Evolutionary conservation across 2,329 filamentous ascomycete species (phyloP).

Genomic region (Orbilia brochopaga): DNA sequence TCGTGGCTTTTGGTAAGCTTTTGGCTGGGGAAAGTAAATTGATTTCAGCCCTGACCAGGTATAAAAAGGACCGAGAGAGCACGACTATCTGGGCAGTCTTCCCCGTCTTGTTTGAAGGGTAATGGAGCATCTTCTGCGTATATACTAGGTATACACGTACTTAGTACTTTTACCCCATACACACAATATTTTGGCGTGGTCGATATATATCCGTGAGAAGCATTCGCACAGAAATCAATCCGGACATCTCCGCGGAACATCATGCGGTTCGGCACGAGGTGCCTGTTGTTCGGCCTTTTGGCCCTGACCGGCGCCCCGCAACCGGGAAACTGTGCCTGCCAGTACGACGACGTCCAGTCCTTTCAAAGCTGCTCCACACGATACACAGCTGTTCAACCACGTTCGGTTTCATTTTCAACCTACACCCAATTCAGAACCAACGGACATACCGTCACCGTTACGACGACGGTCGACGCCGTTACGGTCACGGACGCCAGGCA

Average conservation of each 20-base stretch:
- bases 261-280: background rate
- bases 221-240: too few species aligned
- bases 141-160: too few species aligned
- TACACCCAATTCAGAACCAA: background rate
- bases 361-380: slow-evolving; percentile 9
- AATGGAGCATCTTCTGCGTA: too few species aligned
- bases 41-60: too few species aligned
- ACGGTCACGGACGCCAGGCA: slow-evolving; percentile 10
- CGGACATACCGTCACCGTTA: background rate
- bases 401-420: background rate
- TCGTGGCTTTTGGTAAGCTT: too few species aligned
- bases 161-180: too few species aligned
- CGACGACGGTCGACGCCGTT: background rate
- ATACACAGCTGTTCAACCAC: background rate
- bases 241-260: background rate
- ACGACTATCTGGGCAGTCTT: too few species aligned
- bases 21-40: too few species aligned
- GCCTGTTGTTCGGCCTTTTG: background rate
- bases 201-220: too few species aligned
- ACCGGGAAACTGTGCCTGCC: background rate
- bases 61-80: too few species aligned
- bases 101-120: too few species aligned
- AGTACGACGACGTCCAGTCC: background rate
- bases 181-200: too few species aligned
- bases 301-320: background rate